A percentile compares a stretch with the other conserved stretches of the same genome.
Conservation (phyloP, 139 green algal genomes). For the Coelastrella sp. region DNA sequence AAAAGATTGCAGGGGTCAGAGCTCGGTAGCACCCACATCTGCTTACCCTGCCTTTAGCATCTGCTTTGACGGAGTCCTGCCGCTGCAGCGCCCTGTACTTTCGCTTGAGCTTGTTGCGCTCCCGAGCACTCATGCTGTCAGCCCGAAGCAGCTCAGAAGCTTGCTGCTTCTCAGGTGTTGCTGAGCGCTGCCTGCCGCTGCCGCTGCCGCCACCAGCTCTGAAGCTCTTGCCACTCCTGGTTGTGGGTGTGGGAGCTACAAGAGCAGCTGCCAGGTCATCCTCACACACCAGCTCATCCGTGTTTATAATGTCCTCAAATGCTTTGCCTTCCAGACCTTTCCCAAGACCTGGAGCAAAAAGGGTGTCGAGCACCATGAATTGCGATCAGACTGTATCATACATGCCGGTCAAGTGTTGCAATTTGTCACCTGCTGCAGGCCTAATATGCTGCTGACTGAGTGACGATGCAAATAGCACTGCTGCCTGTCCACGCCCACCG, state of each 20-base stretch:
- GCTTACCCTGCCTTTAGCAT: background rate
- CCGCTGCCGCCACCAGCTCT: background rate
- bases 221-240: no score
- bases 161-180: constrained; percentile 56
- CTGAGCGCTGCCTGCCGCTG: background rate
- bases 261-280: constrained; percentile 76
- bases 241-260: background rate
- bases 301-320: constrained; percentile 79
- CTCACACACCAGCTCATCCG: constrained; percentile 81
- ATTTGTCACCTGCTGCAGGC: no score
- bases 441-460: no score
- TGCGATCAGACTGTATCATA: no score
- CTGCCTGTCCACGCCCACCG: no score
- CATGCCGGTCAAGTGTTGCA: no score
- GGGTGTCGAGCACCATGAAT: no score
- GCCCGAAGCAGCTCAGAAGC: constrained; percentile 67
- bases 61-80: constrained; percentile 32
- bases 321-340: constrained; percentile 65
- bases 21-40: background rate
- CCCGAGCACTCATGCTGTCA: constrained; percentile 80
- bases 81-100: constrained; percentile 74
- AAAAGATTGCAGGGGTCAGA: background rate
- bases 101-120: constrained; percentile 91
- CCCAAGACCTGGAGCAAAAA: constrained; percentile 18
- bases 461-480: no score